Evolutionary conservation across 768 basidiomycete species (phyloP), one percentile per base, ranked within the genome.

Genomic region (Leucocoprinus leucothites): DNA sequence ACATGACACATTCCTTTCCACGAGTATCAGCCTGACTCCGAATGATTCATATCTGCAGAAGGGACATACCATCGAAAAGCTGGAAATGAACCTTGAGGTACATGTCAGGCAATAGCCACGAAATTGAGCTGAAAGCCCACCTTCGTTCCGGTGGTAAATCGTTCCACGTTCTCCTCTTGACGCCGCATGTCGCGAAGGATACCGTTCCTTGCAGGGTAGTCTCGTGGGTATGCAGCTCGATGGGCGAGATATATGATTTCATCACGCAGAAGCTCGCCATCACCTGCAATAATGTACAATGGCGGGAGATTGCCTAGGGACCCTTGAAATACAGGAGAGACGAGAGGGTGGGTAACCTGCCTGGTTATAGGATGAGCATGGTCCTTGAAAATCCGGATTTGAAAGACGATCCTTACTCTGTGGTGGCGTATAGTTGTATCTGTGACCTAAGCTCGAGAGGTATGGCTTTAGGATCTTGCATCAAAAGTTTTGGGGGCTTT

Each of bases 241-340:
- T 93, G 91, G 0, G 91, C 89, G 57, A 85, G 60, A 63, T 86
- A 89, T 6, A 91, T 74, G 25, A 89, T 84, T 67, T 92, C 90
- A 65, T 94, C 91, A 18, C 89, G 69, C 34, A 92, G 66, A 1
- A 89, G 82, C 65, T 92, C 91, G 11, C 82, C 83, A 58, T 91
- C 80, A 0, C 90, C 88, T 1, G 82, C 81, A 22, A 89, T 67
- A 56, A 93, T 81, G 60, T 88, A 86, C 11, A 93, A 67, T 7
- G 90, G 90, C 1, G 86, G 86, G 0, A 94, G 74, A 41, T 89
- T 86, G 0, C 88, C 88, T 3, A 92, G 68, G 24, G 87, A 89
- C 1, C 85, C 84, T 57, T 85, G 83, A 28, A 89, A 68, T 8
- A 86, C 69, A 0, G 91, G 91, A 0, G 86, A 87, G 1, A 92